Conservation (phyloP, 306 rosid genomes). For the Acmispon strigosus region DNA sequence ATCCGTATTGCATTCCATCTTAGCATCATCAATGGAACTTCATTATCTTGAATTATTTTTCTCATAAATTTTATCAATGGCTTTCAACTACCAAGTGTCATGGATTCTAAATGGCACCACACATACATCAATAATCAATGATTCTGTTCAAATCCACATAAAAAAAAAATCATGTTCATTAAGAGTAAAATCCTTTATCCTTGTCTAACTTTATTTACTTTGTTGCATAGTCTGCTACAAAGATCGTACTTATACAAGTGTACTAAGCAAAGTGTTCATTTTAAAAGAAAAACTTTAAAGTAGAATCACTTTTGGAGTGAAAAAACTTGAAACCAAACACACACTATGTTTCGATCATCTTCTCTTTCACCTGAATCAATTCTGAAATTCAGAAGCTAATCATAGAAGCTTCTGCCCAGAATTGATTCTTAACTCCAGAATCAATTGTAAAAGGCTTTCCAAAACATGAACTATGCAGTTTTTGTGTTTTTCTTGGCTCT, state of each 20-base stretch:
- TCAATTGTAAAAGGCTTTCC: no score
- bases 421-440: no score
- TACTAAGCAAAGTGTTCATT: not conserved
- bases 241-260: not conserved
- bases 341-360: slow-evolving; percentile 6
- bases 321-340: no score
- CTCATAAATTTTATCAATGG: not conserved
- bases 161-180: not conserved
- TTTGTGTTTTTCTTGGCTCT: slow-evolving; percentile 31
- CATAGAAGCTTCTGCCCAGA: no score
- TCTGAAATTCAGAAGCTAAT: no score
- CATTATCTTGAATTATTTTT: not conserved
- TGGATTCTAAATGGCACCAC: not conserved
- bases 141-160: not conserved
- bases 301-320: no score
- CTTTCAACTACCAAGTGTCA: not conserved
- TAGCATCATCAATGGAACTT: not conserved
- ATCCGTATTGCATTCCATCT: not conserved
- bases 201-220: not conserved
- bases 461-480: not conserved
- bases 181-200: not conserved
- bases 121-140: not conserved
- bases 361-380: no score
- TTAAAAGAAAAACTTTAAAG: no score
- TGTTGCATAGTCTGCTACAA: not conserved